Evolutionary conservation across 2,329 filamentous ascomycete species (phyloP).

Genomic region (Beauveria sp.): DNA sequence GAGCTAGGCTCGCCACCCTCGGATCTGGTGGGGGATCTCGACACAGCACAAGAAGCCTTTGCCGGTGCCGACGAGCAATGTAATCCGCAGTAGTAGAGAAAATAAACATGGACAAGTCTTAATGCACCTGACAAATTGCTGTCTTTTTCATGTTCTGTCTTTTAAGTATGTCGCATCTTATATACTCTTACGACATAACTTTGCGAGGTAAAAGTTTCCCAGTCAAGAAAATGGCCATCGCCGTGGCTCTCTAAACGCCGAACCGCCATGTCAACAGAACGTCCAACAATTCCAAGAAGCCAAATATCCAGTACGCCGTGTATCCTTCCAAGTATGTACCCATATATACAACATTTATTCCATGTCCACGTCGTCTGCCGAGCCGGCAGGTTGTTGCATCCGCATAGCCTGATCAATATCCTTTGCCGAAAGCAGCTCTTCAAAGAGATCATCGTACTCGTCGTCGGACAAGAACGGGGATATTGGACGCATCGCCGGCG

Average conservation of each 20-base stretch:
- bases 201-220: neutral
- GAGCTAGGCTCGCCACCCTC: constrained; percentile 80
- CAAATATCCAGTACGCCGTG: neutral
- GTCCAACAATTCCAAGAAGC: neutral
- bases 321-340: neutral
- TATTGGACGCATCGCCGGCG: constrained; percentile 19
- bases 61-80: constrained; percentile 54
- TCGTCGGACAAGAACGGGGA: constrained; percentile 41
- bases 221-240: neutral
- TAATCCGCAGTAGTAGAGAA: constrained; percentile 45
- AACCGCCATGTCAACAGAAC: neutral
- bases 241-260: neutral
- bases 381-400: constrained; percentile 17
- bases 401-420: constrained; percentile 13
- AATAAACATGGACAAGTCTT: neutral
- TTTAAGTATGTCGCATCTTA: constrained; percentile 13
- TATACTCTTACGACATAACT: constrained; percentile 20
- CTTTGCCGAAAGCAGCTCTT: constrained; percentile 24
- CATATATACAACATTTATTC: neutral
- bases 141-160: neutral
- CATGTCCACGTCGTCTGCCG: constrained; percentile 3
- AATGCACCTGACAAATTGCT: neutral
- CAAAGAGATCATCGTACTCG: constrained; percentile 57
- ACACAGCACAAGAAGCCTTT: constrained; percentile 67
- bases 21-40: constrained; percentile 86